Conservation (phyloP, 345 rosid genomes). For the Hibiscus tridactylites region DNA sequence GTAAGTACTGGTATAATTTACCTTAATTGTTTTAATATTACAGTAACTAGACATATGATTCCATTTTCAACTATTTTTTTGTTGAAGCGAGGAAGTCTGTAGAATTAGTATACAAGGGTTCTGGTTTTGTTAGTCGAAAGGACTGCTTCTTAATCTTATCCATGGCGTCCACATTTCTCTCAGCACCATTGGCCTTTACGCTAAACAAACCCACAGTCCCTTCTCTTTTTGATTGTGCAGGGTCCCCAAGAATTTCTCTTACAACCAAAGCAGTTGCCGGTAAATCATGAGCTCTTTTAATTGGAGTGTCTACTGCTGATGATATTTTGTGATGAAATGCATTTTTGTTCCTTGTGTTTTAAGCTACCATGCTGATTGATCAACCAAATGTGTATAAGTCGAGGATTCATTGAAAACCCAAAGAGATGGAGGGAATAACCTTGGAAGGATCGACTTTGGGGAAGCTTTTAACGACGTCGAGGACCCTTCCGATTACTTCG, state of each 20-base stretch:
- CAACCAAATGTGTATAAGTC: neutral
- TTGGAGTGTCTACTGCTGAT: neutral
- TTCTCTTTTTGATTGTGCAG: slow-evolving; percentile 22
- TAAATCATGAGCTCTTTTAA: neutral
- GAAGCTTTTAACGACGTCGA: slow-evolving; percentile 77
- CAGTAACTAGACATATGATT: too few species aligned
- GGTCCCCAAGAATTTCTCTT: slow-evolving; percentile 34
- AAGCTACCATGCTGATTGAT: neutral
- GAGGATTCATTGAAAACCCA: neutral
- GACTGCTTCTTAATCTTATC: neutral
- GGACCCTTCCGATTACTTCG: slow-evolving; percentile 71
- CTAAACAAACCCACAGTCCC: slow-evolving; percentile 15
- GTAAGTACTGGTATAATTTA: too few species aligned
- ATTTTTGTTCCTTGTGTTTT: neutral
- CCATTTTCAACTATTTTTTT: too few species aligned
- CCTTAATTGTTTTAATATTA: too few species aligned
- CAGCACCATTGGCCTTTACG: neutral
- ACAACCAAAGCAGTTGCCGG: slow-evolving; percentile 52
- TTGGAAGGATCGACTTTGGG: slow-evolving; percentile 86
- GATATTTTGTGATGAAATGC: neutral
- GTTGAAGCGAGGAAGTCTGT: too few species aligned
- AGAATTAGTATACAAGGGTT: neutral
- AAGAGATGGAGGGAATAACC: neutral
- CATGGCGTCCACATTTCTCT: neutral
- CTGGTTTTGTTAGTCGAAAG: neutral